Conservation (phyloP, 805 yeast species). For the Saccharomycodes ludwigii region DNA sequence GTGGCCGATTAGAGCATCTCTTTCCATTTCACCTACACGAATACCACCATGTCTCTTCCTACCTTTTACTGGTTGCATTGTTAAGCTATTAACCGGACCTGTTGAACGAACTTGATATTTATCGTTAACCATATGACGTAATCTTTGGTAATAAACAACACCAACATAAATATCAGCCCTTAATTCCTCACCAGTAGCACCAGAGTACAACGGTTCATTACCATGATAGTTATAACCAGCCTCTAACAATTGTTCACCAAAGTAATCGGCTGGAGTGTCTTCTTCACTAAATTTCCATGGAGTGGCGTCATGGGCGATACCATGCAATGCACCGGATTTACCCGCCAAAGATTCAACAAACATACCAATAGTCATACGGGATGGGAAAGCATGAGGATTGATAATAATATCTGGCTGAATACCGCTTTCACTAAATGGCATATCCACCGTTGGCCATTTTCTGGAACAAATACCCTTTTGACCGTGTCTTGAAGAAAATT, state of each 20-base stretch:
- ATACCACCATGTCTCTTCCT: slow-evolving; percentile 99
- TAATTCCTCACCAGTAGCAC: slow-evolving; percentile 95
- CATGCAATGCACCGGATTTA: slow-evolving; percentile 95
- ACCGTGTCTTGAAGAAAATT: slow-evolving; percentile 95
- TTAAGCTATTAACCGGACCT: slow-evolving; percentile 92
- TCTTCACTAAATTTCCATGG: slow-evolving; percentile 90
- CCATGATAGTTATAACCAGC: slow-evolving; percentile 98
- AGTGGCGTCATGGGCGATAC: slow-evolving; percentile 93
- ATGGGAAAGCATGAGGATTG: slow-evolving; percentile 99
- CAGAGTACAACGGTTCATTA: slow-evolving; percentile 97
- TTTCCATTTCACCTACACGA: slow-evolving; percentile 99
- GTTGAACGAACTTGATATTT: slow-evolving; percentile 99
- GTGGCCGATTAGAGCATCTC: slow-evolving; percentile 97
- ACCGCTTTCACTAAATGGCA: slow-evolving; percentile 95
- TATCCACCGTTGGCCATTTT: slow-evolving; percentile 92
- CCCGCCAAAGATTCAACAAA: slow-evolving; percentile 98
- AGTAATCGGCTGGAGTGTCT: slow-evolving; percentile 94
- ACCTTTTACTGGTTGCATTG: slow-evolving; percentile 99
- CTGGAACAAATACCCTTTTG: slow-evolving; percentile 98
- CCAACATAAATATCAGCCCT: slow-evolving; percentile 94
- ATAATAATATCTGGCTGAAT: slow-evolving; percentile 96
- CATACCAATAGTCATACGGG: slow-evolving; percentile 99
- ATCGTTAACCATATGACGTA: slow-evolving; percentile 99
- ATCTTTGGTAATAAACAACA: slow-evolving; percentile 93
- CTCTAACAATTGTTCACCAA: slow-evolving; percentile 78